Evolutionary conservation across 768 basidiomycete genomes (phyloP).

Genomic region (Albatrellus ellisii): DNA sequence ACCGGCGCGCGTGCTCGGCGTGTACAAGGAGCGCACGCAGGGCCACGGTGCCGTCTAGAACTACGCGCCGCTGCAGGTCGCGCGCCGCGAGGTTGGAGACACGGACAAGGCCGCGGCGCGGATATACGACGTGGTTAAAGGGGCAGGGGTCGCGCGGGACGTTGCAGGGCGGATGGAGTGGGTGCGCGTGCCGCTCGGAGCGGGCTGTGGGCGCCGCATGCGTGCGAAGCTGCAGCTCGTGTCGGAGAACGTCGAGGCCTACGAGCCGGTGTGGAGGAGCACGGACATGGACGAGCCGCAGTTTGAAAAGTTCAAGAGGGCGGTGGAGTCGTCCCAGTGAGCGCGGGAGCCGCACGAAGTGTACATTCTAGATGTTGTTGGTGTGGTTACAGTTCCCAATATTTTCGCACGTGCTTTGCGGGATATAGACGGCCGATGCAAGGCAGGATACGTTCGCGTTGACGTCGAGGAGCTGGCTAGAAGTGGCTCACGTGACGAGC

Average conservation of each 20-base stretch:
- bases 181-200: constrained; percentile 15
- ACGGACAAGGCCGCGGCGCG: constrained; percentile 13
- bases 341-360: too few species aligned
- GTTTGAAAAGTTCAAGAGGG: constrained; percentile 6
- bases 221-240: constrained; percentile 12
- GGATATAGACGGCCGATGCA: too few species aligned
- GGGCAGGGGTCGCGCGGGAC: constrained; percentile 12
- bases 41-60: constrained; percentile 7
- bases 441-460: too few species aligned
- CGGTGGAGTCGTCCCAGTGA: too few species aligned
- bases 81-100: constrained; percentile 16
- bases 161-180: constrained; percentile 13
- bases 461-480: too few species aligned
- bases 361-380: too few species aligned
- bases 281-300: constrained; percentile 16
- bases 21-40: constrained; percentile 15
- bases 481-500: too few species aligned
- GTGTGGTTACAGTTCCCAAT: too few species aligned
- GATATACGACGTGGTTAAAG: constrained; percentile 16
- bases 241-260: constrained; percentile 14
- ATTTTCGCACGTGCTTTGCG: too few species aligned
- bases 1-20: neutral
- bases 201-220: constrained; percentile 15
- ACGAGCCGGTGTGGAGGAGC: constrained; percentile 16
- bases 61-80: constrained; percentile 4